phyloP scores from a whole-genome alignment of 192 early-diverging fungal species.

The Backusella psychrophila region DNA sequence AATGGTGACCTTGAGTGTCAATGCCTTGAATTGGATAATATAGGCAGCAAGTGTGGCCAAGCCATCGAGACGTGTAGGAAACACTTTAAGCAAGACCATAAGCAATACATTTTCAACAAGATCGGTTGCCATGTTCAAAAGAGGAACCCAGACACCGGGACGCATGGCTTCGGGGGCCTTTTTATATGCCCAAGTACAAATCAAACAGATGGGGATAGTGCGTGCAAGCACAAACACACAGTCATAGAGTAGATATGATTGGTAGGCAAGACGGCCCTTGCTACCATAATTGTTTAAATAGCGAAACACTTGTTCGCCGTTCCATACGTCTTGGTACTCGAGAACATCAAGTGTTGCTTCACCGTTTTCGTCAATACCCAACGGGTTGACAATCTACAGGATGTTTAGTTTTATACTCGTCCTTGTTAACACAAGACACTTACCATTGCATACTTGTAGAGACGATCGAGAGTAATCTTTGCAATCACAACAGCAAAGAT shows the following conservation, averaged over 20 bases:
- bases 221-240: slow-evolving; percentile 21
- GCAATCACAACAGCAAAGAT: slow-evolving; percentile 11
- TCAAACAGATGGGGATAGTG: slow-evolving; percentile 16
- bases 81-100: slow-evolving; percentile 2
- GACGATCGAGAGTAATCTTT: slow-evolving; percentile 14
- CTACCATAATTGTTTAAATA: slow-evolving; percentile 16
- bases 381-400: slow-evolving; percentile 28
- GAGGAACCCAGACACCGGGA: slow-evolving; percentile 25
- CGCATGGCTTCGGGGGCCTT: slow-evolving; percentile 11
- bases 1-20: background rate
- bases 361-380: slow-evolving; percentile 5
- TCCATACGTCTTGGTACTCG: slow-evolving; percentile 28
- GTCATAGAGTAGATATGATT: slow-evolving; percentile 22
- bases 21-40: slow-evolving; percentile 24
- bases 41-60: background rate
- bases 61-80: slow-evolving; percentile 12
- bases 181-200: slow-evolving; percentile 15
- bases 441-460: slow-evolving; percentile 17
- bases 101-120: slow-evolving; percentile 21
- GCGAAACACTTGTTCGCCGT: slow-evolving; percentile 11
- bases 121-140: slow-evolving; percentile 12
- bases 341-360: slow-evolving; percentile 31
- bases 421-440: background rate
- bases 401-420: background rate
- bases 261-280: slow-evolving; percentile 22